A percentile compares a stretch with the other conserved stretches of the same genome.
Conservation (phyloP, 441 rosid species). For the Euphorbia celastroides region DNA sequence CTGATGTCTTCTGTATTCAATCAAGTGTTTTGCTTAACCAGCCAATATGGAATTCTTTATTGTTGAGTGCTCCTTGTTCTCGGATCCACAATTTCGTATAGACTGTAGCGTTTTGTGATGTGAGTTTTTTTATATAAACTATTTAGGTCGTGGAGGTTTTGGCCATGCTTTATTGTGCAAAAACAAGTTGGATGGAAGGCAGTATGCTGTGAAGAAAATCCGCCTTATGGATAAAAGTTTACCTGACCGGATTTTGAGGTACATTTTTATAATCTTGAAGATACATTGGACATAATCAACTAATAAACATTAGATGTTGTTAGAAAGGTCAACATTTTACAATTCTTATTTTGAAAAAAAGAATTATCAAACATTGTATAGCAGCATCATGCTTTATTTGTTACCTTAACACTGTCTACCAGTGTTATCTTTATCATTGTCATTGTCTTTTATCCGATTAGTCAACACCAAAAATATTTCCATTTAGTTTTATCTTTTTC, state of each 20-base stretch:
- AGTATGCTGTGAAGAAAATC: constrained; percentile 95
- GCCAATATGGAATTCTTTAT: neutral
- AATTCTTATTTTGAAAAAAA: neutral
- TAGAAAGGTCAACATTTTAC: neutral
- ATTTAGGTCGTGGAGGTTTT: constrained; percentile 91
- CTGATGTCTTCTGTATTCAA: neutral
- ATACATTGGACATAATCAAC: constrained; percentile 7
- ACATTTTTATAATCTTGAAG: constrained; percentile 17
- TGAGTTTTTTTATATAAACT: constrained; percentile 17
- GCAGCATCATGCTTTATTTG: neutral
- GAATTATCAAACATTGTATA: neutral
- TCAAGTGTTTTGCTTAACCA: neutral
- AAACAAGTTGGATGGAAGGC: constrained; percentile 98
- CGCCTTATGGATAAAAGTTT: constrained; percentile 81
- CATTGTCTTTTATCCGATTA: too few relatives aligned
- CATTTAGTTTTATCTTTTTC: too few relatives aligned
- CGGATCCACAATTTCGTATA: constrained; percentile 8
- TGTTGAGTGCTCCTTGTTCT: neutral
- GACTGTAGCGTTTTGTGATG: constrained; percentile 5
- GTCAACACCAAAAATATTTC: too few relatives aligned
- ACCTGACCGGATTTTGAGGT: constrained; percentile 83
- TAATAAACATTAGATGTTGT: neutral
- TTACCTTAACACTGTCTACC: too few relatives aligned
- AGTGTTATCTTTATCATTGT: too few relatives aligned
- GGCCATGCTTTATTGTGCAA: constrained; percentile 92